Conservation (phyloP, 2,329 filamentous ascomycete species). For the Teratosphaeriaceae sp. region DNA sequence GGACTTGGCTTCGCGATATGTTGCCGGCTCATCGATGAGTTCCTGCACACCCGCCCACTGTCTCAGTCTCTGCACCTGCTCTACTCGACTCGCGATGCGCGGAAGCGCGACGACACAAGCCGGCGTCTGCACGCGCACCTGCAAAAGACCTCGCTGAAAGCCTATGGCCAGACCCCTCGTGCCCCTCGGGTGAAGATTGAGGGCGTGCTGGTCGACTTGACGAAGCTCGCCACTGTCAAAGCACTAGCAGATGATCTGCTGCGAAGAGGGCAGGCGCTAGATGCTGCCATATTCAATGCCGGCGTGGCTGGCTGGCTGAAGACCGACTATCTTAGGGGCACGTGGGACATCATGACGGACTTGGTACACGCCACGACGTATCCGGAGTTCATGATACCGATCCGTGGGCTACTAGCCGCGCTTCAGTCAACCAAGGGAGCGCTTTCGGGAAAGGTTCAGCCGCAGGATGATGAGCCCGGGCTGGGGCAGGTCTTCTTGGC, state of each 20-base stretch:
- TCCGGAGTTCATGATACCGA: slow-evolving; percentile 67
- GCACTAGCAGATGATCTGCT: slow-evolving; percentile 46
- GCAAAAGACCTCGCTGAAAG: slow-evolving; percentile 36
- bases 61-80: slow-evolving; percentile 69
- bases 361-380: slow-evolving; percentile 64
- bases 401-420: slow-evolving; percentile 48
- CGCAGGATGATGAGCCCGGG: slow-evolving; percentile 42
- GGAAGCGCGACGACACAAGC: slow-evolving; percentile 70
- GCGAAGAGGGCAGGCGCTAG: slow-evolving; percentile 61
- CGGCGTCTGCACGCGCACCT: slow-evolving; percentile 48
- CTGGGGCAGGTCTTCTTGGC: slow-evolving; percentile 82
- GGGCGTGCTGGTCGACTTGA: slow-evolving; percentile 53
- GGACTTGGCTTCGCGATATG: slow-evolving; percentile 81
- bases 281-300: slow-evolving; percentile 77
- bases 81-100: slow-evolving; percentile 69
- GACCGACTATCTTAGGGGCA: slow-evolving; percentile 60
- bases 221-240: slow-evolving; percentile 49
- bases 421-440: slow-evolving; percentile 38
- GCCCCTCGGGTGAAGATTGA: slow-evolving; percentile 42
- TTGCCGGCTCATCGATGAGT: slow-evolving; percentile 82
- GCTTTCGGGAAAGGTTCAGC: slow-evolving; percentile 9
- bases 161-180: slow-evolving; percentile 29
- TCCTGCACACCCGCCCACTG: slow-evolving; percentile 62
- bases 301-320: slow-evolving; percentile 82
- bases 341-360: slow-evolving; percentile 54